Evolutionary conservation across 1,284 basidiomycete genomes (phyloP).

Genomic region (Malassezia nana): DNA sequence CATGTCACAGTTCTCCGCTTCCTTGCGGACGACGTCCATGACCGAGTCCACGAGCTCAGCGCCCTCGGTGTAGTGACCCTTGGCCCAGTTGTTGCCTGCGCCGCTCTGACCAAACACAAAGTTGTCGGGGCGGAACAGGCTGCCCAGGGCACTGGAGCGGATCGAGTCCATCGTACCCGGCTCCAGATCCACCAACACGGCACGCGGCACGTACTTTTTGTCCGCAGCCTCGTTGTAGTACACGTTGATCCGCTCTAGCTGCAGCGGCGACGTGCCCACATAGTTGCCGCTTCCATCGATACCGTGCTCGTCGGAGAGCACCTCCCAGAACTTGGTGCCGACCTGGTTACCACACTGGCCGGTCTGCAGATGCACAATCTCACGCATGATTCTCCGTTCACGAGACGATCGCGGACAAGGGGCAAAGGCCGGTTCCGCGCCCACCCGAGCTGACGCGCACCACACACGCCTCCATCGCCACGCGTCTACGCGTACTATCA

Average conservation of each 20-base stretch:
- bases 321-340: slow-evolving; percentile 94
- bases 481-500: slow-evolving; percentile 12
- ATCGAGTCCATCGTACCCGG: slow-evolving; percentile 95
- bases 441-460: background rate
- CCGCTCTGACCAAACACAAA: slow-evolving; percentile 58
- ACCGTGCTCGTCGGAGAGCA: slow-evolving; percentile 90
- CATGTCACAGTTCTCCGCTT: slow-evolving; percentile 56
- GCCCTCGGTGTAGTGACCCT: slow-evolving; percentile 52
- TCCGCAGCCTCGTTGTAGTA: slow-evolving; percentile 48
- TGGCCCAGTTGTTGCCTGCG: slow-evolving; percentile 57
- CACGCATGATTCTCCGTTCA: slow-evolving; percentile 14
- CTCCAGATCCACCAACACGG: slow-evolving; percentile 71
- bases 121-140: slow-evolving; percentile 56
- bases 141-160: slow-evolving; percentile 57
- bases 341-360: slow-evolving; percentile 50
- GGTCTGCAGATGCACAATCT: slow-evolving; percentile 46
- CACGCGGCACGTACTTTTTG: slow-evolving; percentile 82
- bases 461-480: slow-evolving; percentile 12
- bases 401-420: slow-evolving; percentile 1
- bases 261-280: slow-evolving; percentile 80
- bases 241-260: slow-evolving; percentile 77
- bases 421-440: background rate
- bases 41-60: slow-evolving; percentile 57
- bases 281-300: slow-evolving; percentile 81
- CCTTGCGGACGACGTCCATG: slow-evolving; percentile 57